phyloP scores from a whole-genome alignment of 768 basidiomycete genomes.

The Lactarius deliciosus region DNA sequence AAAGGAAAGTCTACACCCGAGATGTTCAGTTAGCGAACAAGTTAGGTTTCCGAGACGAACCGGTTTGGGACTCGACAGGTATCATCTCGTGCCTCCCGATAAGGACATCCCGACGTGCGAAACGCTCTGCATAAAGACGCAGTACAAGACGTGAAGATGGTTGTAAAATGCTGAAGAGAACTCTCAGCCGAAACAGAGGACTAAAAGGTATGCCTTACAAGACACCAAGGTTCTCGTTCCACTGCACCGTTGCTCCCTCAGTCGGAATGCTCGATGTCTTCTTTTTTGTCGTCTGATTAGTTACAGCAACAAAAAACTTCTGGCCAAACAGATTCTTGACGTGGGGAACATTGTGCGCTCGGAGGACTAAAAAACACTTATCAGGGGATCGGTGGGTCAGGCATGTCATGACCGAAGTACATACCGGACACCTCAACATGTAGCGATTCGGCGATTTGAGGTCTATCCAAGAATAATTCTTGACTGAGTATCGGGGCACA shows the following conservation, averaged over 20 bases:
- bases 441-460: neutral
- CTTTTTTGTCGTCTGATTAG: neutral
- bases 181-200: neutral
- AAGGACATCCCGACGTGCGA: neutral
- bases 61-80: neutral
- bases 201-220: neutral
- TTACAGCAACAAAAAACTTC: neutral
- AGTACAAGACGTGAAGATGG: neutral
- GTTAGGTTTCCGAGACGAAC: neutral
- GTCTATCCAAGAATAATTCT: neutral
- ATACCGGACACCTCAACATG: neutral
- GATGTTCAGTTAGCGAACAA: neutral
- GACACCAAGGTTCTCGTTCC: neutral
- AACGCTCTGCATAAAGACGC: neutral
- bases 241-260: neutral
- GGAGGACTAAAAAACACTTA: neutral
- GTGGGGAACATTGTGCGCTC: neutral
- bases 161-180: neutral
- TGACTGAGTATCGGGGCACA: neutral
- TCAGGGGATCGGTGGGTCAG: neutral
- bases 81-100: neutral
- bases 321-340: neutral
- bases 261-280: neutral
- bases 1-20: neutral
- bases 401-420: neutral